Evolutionary conservation across 202 grass and related monocot genomes (phyloP), one percentile per base, ranked within the genome.

Genomic region (Carex sylvatica): DNA sequence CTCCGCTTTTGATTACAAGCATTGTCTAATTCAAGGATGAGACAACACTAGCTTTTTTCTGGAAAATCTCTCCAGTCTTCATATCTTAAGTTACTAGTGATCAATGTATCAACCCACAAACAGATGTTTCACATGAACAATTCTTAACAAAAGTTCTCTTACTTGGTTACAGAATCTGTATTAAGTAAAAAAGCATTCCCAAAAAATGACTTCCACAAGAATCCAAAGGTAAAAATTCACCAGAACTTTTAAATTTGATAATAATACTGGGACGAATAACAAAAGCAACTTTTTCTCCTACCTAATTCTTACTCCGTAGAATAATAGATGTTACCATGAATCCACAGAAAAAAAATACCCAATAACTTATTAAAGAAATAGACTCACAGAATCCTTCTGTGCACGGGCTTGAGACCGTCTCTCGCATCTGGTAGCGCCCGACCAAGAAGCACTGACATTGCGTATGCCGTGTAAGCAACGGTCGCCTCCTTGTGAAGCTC

Each of bases 401-500:
- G 95, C 61, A 98, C 95, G 23, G 95, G 95, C 83, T 98, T 98
- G 68, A 98, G 89, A 40, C 95, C 95, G 52, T 98, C 95, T 47
- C 95, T 89, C 14, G 91, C 92, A 84, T 98, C 95, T 52, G 95
- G 95, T 23, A 98, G 78, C 18, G 95, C 92, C 33, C 95, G 95
- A 54, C 92, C 92, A 5, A 95, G 88, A 52, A 98, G 84, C 86
- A 98, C 95, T 12, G 95, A 98, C 95, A 98, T 95, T 19, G 95
- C 92, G 81, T 98, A 98, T 20, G 92, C 61, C 95, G 95, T 98
- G 86, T 98, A 98, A 3, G 95, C 90, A 35, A 93, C 89, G 7
- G 89, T 98, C 30, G 95, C 92, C 84, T 95, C 95, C 87, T 91
- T 93, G 86, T 95, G 92, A 64, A 98, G 95, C 82, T 95, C 95